Conservation (phyloP, 2,329 filamentous ascomycete species). For the Cercospora beticola region DNA sequence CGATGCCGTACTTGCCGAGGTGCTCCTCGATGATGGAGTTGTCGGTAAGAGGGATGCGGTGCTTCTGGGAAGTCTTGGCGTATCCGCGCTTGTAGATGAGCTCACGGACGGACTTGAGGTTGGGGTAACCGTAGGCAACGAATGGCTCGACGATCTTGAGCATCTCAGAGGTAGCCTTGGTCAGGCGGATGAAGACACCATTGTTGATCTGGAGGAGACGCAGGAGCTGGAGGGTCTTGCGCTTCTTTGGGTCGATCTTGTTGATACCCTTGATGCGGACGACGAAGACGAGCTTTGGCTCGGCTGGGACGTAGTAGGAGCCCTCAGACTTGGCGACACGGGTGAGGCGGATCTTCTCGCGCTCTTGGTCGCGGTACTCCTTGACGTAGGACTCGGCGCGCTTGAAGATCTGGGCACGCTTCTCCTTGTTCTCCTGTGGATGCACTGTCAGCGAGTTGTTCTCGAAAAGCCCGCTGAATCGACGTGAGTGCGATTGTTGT, state of each 20-base stretch:
- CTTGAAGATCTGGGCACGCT: constrained; percentile 99
- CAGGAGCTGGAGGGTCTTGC: constrained; percentile 99
- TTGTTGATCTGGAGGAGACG: constrained; percentile 99
- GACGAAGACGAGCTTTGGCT: constrained; percentile 96
- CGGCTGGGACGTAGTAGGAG: constrained; percentile 89
- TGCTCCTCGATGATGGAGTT: constrained; percentile 96
- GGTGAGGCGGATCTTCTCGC: constrained; percentile 92
- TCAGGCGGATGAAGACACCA: constrained; percentile 95
- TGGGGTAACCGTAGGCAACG: constrained; percentile 98
- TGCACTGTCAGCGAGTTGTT: constrained; percentile 39
- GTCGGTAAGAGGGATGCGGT: constrained; percentile 93
- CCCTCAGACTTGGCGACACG: constrained; percentile 89
- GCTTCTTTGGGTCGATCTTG: constrained; percentile 99
- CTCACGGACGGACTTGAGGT: constrained; percentile 98
- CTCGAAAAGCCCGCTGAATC: constrained; percentile 14
- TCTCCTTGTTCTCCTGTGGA: constrained; percentile 90
- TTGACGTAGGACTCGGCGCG: constrained; percentile 99
- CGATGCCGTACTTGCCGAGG: constrained; percentile 97
- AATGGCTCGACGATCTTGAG: constrained; percentile 98
- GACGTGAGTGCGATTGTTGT: constrained; percentile 42
- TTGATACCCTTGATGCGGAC: constrained; percentile 99
- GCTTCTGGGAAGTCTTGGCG: constrained; percentile 92
- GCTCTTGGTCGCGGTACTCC: constrained; percentile 98
- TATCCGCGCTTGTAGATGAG: constrained; percentile 99
- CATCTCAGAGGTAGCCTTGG: constrained; percentile 97